Evolutionary conservation across 495 filamentous ascomycete species (phyloP).

Genomic region (Neurospora intermedia): DNA sequence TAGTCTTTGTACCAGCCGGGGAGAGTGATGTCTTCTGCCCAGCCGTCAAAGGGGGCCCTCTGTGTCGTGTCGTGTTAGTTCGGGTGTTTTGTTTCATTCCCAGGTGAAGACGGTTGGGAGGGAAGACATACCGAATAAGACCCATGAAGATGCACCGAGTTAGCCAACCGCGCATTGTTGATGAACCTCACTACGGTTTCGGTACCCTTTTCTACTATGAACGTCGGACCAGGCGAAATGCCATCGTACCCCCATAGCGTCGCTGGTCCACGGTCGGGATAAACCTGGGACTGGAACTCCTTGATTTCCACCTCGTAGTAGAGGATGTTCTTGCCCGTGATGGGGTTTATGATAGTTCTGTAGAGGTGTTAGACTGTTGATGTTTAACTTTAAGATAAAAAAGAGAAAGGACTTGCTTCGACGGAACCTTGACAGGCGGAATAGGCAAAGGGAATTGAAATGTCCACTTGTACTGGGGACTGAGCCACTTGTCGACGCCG

Average conservation of each 20-base stretch:
- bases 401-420: conserved; percentile 17
- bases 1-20: conserved; percentile 48
- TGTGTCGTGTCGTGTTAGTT: background rate
- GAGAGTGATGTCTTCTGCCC: conserved; percentile 42
- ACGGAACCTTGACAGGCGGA: conserved; percentile 33
- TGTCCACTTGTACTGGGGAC: conserved; percentile 29
- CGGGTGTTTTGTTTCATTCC: background rate
- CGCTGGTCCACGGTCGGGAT: conserved; percentile 34
- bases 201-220: conserved; percentile 30
- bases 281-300: conserved; percentile 33
- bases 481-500: conserved; percentile 11
- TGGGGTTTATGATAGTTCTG: conserved; percentile 21
- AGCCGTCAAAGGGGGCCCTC: conserved; percentile 35
- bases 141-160: conserved; percentile 43
- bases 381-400: too few relatives aligned
- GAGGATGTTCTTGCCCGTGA: conserved; percentile 19
- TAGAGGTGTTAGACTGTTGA: background rate
- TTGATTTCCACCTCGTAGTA: conserved; percentile 41
- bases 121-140: conserved; percentile 23
- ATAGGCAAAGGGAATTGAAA: conserved; percentile 39
- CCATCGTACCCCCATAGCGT: conserved; percentile 44
- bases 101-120: too few relatives aligned
- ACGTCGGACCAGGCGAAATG: conserved; percentile 42
- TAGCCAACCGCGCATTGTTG: conserved; percentile 32
- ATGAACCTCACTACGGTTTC: conserved; percentile 43